Evolutionary conservation across 345 rosid species (phyloP).

Genomic region (Carallia brachiata): DNA sequence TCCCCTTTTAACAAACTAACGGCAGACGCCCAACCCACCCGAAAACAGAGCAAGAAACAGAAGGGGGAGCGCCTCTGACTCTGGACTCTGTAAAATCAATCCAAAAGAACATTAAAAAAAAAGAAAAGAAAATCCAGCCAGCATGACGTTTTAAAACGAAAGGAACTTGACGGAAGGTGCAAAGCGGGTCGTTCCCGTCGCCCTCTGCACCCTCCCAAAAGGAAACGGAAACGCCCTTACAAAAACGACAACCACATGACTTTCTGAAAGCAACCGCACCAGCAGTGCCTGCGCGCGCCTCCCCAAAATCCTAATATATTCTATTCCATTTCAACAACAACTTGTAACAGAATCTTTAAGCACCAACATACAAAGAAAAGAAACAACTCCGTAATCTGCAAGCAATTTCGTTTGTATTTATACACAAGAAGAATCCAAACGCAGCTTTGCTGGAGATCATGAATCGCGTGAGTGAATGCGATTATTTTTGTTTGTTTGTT

Average conservation of each 20-base stretch:
- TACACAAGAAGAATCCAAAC: not conserved
- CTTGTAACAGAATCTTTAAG: slow-evolving; percentile 35
- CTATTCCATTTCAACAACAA: not conserved
- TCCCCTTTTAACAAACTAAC: slow-evolving; percentile 7
- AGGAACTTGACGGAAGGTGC: not conserved
- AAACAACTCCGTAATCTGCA: not conserved
- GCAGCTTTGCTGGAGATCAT: not conserved
- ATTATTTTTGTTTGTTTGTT: not conserved
- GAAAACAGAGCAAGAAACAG: slow-evolving; percentile 2
- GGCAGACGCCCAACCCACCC: not conserved
- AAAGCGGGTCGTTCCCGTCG: too few species aligned
- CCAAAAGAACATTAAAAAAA: too few species aligned
- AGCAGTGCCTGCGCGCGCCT: not conserved
- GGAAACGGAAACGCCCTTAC: too few species aligned
- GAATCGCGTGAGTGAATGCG: slow-evolving; percentile 21
- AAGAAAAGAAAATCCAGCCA: too few species aligned
- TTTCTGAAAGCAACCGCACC: slow-evolving; percentile 23
- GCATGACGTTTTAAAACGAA: not conserved
- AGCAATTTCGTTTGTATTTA: slow-evolving; percentile 13
- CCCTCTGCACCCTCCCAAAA: too few species aligned
- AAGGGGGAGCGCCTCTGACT: not conserved
- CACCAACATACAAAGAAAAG: too few species aligned
- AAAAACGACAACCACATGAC: not conserved
- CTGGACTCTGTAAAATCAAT: too few species aligned
- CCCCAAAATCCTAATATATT: not conserved